These are phyloP conservation scores for Exophiala lecanii-corni DNA, from an alignment of 2,329 filamentous ascomycete species.

Conservation along the genomic window DNA sequence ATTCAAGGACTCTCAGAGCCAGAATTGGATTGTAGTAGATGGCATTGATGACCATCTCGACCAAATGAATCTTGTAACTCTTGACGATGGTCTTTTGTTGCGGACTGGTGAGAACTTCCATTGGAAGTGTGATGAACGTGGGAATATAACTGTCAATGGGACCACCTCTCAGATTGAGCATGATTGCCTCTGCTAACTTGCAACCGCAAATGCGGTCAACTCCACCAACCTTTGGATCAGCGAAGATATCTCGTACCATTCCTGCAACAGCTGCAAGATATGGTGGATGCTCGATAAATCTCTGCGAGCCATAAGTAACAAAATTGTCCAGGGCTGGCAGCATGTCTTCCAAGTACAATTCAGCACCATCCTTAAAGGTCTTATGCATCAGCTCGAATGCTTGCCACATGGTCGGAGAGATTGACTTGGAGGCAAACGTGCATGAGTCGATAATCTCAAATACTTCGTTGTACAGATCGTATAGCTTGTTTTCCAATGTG, in stretches of 20 bases:
- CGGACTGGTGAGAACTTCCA: conserved; percentile 69
- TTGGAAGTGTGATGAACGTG: conserved; percentile 83
- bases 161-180: conserved; percentile 86
- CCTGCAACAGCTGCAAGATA: conserved; percentile 85
- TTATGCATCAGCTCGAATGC: conserved; percentile 95
- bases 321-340: conserved; percentile 96
- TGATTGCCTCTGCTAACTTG: conserved; percentile 94
- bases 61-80: conserved; percentile 89
- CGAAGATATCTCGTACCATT: conserved; percentile 95
- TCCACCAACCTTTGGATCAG: conserved; percentile 83
- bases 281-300: conserved; percentile 73
- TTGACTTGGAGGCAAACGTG: conserved; percentile 93
- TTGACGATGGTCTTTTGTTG: conserved; percentile 71
- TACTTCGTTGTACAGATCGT: conserved; percentile 95
- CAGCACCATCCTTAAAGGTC: conserved; percentile 94
- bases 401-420: conserved; percentile 97
- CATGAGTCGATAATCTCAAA: conserved; percentile 99
- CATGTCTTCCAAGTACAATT: conserved; percentile 98
- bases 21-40: conserved; percentile 95
- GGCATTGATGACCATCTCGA: conserved; percentile 98
- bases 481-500: conserved; percentile 95
- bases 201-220: conserved; percentile 95
- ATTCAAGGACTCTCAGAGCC: conserved; percentile 80
- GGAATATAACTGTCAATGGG: conserved; percentile 77
- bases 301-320: conserved; percentile 81